A percentile compares a stretch with the other conserved stretches of the same genome.
Conservation (phyloP, 805 yeast genomes). For the Torulaspora microellipsoides region DNA sequence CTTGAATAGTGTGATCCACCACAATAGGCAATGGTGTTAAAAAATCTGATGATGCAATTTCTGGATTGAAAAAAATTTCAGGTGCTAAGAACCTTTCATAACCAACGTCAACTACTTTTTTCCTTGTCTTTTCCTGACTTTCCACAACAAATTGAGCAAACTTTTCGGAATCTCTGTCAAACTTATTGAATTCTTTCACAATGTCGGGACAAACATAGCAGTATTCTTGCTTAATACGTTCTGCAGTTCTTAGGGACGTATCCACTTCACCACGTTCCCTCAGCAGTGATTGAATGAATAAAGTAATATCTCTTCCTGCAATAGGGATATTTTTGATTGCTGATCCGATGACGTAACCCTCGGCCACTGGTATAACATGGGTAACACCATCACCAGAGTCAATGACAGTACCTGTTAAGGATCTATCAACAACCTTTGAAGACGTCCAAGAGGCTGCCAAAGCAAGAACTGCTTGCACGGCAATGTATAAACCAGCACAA, state of each 20-base stretch:
- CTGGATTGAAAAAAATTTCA: constrained; percentile 98
- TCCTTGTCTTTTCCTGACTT: constrained; percentile 59
- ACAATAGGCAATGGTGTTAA: constrained; percentile 94
- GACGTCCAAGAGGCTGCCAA: constrained; percentile 99
- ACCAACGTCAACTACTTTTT: constrained; percentile 82
- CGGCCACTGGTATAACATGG: constrained; percentile 98
- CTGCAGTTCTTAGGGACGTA: constrained; percentile 92
- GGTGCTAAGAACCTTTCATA: constrained; percentile 98
- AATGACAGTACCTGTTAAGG: constrained; percentile 96
- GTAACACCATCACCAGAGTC: constrained; percentile 99
- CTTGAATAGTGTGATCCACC: constrained; percentile 91
- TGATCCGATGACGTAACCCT: constrained; percentile 96
- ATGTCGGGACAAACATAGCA: constrained; percentile 98
- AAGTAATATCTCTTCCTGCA: constrained; percentile 97
- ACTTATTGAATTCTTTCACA: constrained; percentile 91
- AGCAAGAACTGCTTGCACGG: constrained; percentile 98
- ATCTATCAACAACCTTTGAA: constrained; percentile 88
- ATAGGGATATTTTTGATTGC: constrained; percentile 96
- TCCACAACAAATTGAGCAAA: constrained; percentile 92
- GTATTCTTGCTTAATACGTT: constrained; percentile 91
- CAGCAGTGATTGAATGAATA: constrained; percentile 84
- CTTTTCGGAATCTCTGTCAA: constrained; percentile 88
- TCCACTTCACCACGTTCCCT: constrained; percentile 97
- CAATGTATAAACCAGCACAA: constrained; percentile 97
- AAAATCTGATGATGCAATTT: constrained; percentile 91